Percentiles rank a stretch among this genome's conserved stretches.
Conservation (phyloP, 345 rosid species). For the Toxicodendron radicans region DNA sequence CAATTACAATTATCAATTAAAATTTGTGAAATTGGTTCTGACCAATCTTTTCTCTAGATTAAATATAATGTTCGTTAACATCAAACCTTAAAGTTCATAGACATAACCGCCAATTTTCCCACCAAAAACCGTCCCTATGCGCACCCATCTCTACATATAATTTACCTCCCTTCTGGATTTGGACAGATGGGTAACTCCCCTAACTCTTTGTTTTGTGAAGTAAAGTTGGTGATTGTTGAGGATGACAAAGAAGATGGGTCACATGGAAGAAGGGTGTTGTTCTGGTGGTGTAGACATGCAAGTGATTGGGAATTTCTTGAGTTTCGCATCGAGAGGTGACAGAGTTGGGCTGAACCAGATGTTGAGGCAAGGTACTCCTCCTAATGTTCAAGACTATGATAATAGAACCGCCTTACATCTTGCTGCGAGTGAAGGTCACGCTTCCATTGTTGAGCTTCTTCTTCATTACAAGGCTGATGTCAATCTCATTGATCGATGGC, state of each 20-base stretch:
- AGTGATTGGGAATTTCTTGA: constrained; percentile 56
- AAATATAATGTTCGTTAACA: constrained; percentile 2
- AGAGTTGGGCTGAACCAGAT: constrained; percentile 65
- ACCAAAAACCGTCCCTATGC: constrained; percentile 3
- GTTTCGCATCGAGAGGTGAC: constrained; percentile 64
- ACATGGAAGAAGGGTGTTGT: constrained; percentile 20
- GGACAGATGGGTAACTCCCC: not conserved
- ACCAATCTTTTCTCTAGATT: too few relatives aligned
- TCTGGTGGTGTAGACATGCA: constrained; percentile 50
- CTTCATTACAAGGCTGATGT: constrained; percentile 51
- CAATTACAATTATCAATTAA: too few relatives aligned
- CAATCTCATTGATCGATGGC: constrained; percentile 62
- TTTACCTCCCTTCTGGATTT: not conserved
- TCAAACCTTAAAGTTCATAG: constrained; percentile 15
- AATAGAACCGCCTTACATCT: constrained; percentile 62
- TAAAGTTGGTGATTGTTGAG: not conserved
- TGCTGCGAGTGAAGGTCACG: constrained; percentile 66
- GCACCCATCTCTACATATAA: not conserved
- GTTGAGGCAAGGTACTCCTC: constrained; percentile 51
- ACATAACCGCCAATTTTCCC: constrained; percentile 28
- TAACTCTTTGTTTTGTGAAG: not conserved
- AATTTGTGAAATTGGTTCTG: too few relatives aligned
- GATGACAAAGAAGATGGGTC: constrained; percentile 25
- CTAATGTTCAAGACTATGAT: constrained; percentile 63
- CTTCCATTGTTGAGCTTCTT: constrained; percentile 65